Evolutionary conservation across 2,329 filamentous ascomycete genomes (phyloP).

Genomic region (Pseudocercospora cruenta): DNA sequence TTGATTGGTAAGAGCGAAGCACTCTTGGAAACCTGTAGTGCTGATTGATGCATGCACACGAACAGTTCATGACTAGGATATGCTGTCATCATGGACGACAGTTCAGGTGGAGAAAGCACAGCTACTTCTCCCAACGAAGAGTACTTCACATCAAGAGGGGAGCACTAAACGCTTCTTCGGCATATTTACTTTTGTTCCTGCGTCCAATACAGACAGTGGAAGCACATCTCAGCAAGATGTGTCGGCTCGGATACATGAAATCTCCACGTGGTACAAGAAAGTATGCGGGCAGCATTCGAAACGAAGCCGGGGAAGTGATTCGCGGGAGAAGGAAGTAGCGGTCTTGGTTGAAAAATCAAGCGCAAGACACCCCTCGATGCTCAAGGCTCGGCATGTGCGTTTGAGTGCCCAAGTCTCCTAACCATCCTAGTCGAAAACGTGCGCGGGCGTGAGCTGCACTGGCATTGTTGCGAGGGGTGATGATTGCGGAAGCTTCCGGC

Average conservation of each 20-base stretch:
- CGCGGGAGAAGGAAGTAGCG: not conserved
- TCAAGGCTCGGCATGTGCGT: not conserved
- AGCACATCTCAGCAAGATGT: not conserved
- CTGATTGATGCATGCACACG: not conserved
- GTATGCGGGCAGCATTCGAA: not conserved
- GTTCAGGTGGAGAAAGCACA: not conserved
- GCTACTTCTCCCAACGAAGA: not conserved
- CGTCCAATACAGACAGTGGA: not conserved
- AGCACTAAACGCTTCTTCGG: not conserved
- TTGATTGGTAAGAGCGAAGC: not conserved
- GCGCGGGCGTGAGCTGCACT: slow-evolving; percentile 10
- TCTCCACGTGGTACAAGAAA: not conserved
- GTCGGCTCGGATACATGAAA: not conserved
- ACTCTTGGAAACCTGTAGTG: not conserved
- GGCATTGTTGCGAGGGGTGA: not conserved
- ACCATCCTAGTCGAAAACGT: slow-evolving; percentile 4
- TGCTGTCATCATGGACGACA: not conserved
- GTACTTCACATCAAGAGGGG: not conserved
- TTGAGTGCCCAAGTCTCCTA: not conserved
- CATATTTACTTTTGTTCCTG: not conserved
- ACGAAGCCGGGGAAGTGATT: slow-evolving; percentile 7
- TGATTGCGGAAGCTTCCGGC: slow-evolving; percentile 2
- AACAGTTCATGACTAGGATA: not conserved
- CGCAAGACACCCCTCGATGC: not conserved
- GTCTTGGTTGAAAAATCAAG: not conserved